Base-by-base conservation (phyloP, 2,329 filamentous ascomycete genomes). In the Apiospora malaysiana region DNA sequence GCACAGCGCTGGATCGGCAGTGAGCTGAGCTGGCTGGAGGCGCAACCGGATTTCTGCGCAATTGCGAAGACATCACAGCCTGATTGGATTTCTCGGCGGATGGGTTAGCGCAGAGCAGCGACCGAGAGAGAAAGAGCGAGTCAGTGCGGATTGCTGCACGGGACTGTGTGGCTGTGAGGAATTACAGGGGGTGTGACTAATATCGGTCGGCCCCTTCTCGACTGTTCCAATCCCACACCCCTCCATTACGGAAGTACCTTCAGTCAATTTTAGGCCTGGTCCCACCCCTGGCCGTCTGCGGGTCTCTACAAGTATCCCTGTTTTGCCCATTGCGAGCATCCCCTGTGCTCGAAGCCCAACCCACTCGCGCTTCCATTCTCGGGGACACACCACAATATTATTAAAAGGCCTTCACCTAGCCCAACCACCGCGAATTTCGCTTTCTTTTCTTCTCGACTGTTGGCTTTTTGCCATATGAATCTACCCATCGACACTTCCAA, bases 401-500 rank as follows among this genome's bases (percentile, higher is more conserved):
- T 77, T 75, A 76, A 77, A 76, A 74, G 68, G 74, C 49, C 72
- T 73, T 74, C 68, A 69, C 75, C 74, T 73, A 76, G 72, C 76
- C 75, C 76, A 74, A 75, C 73, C 73, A 75, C 73, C 72, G 66
- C 65, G 43, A 18, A 18, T 70, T 69, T 63, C 71, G 25, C 45
- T 68, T 69, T 71, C 69, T 71, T 75, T 73, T 77, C 75, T 70
- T 73, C 76, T 75, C 71, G 51, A 63, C 56, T 63, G 77, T 77
- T 78, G 78, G 77, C 77, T 75, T 78, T 71, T 72, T 71, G 78
- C 78, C 77, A 79, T 78, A 68, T 70, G 71, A 72, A 37, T 75
- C 75, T 72, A 43, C 71, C 74, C 73, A 75, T 63, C 56, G 56
- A 37, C 21, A 63, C 56, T 40, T 40, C 2, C 21, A 40, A 40